Base-by-base conservation (phyloP, 2,329 filamentous ascomycete species). In the Thelonectria discophora region DNA sequence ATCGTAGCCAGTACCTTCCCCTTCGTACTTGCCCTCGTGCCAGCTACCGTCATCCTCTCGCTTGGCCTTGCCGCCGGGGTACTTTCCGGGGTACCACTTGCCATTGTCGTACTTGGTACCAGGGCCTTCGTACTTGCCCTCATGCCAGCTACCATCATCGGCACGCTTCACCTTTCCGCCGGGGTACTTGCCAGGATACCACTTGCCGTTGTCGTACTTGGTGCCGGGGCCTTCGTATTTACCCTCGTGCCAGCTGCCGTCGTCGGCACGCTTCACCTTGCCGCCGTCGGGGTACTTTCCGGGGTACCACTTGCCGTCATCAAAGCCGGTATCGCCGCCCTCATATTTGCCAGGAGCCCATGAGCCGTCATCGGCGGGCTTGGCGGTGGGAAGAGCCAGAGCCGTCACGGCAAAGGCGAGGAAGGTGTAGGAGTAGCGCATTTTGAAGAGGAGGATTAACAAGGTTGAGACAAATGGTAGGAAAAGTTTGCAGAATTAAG, bases 371-470 rank as follows among this genome's bases (percentile, higher is more conserved):
- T 46, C 45, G 12, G 32, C 34, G 21, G 45, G 21, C 21, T 47
- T 47, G 45, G 45, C 21, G 11, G 45, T 47, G 45, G 45, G 45
- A 30, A 47, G 45, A n/a, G 45, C 45, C 45, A 47, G 21, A 47
- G 45, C 45, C 12, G 45, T 47, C 10, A 47, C 45, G n/a, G 45
- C 45, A 15, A 47, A 47, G 45, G 45, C 45, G 45, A 47, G 45
- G 21, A 47, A n/a, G 27, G 45, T 47, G 45, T 47, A 47, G 9
- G 45, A 47, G 45, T 47, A 47, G 21, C 45, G 45, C 45, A 47
- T 47, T 30, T 30, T 30, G 21, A 30, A 32, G 45, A 30, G 8
- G 42, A 20, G 20, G 17, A 21, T 12, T 45, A 17, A 21, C 2
- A 11, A 24, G 18, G 10, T 21, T 21, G 20, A n/a, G n/a, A 13